Percentiles rank a stretch among this genome's conserved stretches.
These are phyloP conservation scores for Davidsoniella eucalypti DNA, from an alignment of 2,329 filamentous ascomycete species.

Conservation along the genomic window DNA sequence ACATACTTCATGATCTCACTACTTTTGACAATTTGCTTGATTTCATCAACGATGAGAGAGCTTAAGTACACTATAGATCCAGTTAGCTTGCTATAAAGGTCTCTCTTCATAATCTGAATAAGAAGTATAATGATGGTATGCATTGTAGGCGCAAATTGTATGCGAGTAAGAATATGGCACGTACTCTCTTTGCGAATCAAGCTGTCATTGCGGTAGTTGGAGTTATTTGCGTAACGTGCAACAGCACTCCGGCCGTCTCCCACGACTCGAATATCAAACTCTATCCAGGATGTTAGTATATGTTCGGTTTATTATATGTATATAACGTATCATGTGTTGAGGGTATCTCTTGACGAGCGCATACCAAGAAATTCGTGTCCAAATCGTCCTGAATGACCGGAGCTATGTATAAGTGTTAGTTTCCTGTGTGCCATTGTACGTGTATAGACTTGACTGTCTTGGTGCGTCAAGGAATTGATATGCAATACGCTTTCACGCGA, in stretches of 20 bases:
- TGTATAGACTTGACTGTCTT: background rate
- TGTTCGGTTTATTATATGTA: background rate
- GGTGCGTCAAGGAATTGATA: background rate
- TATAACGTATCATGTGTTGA: background rate
- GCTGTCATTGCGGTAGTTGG: slow-evolving; percentile 97
- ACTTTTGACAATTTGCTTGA: slow-evolving; percentile 91
- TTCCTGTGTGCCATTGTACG: no score
- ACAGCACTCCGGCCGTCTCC: slow-evolving; percentile 87
- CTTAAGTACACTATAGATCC: slow-evolving; percentile 72
- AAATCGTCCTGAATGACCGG: slow-evolving; percentile 91
- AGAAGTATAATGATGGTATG: background rate
- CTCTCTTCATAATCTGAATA: background rate
- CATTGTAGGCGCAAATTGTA: background rate
- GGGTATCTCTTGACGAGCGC: slow-evolving; percentile 13
- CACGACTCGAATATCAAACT: slow-evolving; percentile 89
- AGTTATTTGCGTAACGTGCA: slow-evolving; percentile 96
- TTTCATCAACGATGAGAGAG: slow-evolving; percentile 75
- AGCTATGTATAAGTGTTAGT: slow-evolving; percentile 37
- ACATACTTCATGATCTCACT: slow-evolving; percentile 91
- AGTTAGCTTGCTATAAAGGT: background rate
- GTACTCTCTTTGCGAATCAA: slow-evolving; percentile 98
- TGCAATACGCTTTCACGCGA: no score
- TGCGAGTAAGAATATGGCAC: slow-evolving; percentile 20
- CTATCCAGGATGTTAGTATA: slow-evolving; percentile 27
- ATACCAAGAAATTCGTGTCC: slow-evolving; percentile 94